Conservation (phyloP, 495 filamentous ascomycete genomes). For the Penicillium longicatenatum region DNA sequence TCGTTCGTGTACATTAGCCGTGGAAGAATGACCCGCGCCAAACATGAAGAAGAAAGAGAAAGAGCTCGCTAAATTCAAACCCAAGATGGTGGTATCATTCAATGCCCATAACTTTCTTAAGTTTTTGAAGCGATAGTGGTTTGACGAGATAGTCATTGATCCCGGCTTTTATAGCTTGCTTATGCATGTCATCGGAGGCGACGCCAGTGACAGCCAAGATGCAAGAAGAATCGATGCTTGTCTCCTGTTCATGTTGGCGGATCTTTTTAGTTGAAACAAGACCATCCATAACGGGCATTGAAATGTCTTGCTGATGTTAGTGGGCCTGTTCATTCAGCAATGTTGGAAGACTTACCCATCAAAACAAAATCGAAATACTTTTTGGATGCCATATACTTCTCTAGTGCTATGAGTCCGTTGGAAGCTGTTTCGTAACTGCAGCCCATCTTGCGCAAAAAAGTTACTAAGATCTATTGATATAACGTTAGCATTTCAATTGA, state of each 20-base stretch:
- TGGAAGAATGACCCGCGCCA: not conserved
- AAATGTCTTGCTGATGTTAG: conserved; percentile 47
- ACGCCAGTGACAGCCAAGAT: conserved; percentile 55
- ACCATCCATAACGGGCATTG: conserved; percentile 69
- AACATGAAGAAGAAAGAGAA: not conserved
- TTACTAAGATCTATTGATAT: conserved; percentile 41
- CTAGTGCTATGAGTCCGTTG: conserved; percentile 60
- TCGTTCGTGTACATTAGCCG: not conserved
- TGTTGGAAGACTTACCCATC: conserved; percentile 47
- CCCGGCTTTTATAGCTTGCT: conserved; percentile 44
- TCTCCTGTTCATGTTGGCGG: conserved; percentile 49
- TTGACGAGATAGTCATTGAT: conserved; percentile 54
- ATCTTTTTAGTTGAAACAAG: conserved; percentile 59
- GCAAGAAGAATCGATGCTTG: conserved; percentile 22
- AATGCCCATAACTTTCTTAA: conserved; percentile 41
- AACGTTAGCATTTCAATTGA: not conserved
- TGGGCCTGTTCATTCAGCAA: not conserved
- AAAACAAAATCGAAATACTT: conserved; percentile 53
- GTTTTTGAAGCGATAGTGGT: conserved; percentile 45
- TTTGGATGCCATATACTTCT: conserved; percentile 45
- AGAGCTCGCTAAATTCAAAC: conserved; percentile 7
- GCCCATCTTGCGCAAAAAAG: conserved; percentile 56
- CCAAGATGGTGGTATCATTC: conserved; percentile 22
- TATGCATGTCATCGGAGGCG: conserved; percentile 43
- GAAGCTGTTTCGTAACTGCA: conserved; percentile 53